Evolutionary conservation across 495 filamentous ascomycete species (phyloP).

Genomic region (Neurospora sp.): DNA sequence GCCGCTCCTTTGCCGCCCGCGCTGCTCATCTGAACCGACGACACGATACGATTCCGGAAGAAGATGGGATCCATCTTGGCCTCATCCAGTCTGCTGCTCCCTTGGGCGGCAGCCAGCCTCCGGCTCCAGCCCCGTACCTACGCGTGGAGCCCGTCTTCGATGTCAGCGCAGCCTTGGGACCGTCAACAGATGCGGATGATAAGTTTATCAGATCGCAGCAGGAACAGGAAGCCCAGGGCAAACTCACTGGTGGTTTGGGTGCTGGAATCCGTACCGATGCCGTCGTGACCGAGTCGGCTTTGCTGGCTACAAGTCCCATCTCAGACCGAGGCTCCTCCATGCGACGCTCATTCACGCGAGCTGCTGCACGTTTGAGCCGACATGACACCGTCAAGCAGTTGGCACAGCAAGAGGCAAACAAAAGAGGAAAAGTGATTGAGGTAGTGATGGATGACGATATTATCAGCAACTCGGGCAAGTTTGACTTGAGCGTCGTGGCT

Average conservation of each 20-base stretch:
- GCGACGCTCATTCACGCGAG: slow-evolving; percentile 25
- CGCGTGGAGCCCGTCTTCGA: slow-evolving; percentile 23
- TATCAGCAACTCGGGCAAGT: slow-evolving; percentile 14
- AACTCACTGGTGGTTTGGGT: slow-evolving; percentile 40
- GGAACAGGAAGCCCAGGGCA: slow-evolving; percentile 34
- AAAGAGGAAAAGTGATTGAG: slow-evolving; percentile 39
- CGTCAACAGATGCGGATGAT: slow-evolving; percentile 25
- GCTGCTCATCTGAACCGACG: slow-evolving; percentile 6
- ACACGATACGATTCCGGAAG: slow-evolving; percentile 34
- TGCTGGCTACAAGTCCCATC: slow-evolving; percentile 27
- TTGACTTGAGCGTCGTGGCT: slow-evolving; percentile 33
- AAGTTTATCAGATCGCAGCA: slow-evolving; percentile 29
- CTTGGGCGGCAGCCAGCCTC: slow-evolving; percentile 10
- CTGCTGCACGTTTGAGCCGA: slow-evolving; percentile 15
- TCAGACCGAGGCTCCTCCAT: slow-evolving; percentile 20
- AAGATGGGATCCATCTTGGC: slow-evolving; percentile 30
- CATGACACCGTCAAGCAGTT: slow-evolving; percentile 29
- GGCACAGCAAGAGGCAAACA: slow-evolving; percentile 42
- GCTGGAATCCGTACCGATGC: slow-evolving; percentile 30
- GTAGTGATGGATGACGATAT: slow-evolving; percentile 36
- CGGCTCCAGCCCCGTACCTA: slow-evolving; percentile 5
- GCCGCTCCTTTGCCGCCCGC: slow-evolving; percentile 8
- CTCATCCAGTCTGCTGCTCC: slow-evolving; percentile 28
- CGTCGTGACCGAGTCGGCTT: slow-evolving; percentile 28
- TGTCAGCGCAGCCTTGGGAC: slow-evolving; percentile 27